Base-by-base conservation (phyloP, 805 yeast genomes). In the Candida boidinii region DNA sequence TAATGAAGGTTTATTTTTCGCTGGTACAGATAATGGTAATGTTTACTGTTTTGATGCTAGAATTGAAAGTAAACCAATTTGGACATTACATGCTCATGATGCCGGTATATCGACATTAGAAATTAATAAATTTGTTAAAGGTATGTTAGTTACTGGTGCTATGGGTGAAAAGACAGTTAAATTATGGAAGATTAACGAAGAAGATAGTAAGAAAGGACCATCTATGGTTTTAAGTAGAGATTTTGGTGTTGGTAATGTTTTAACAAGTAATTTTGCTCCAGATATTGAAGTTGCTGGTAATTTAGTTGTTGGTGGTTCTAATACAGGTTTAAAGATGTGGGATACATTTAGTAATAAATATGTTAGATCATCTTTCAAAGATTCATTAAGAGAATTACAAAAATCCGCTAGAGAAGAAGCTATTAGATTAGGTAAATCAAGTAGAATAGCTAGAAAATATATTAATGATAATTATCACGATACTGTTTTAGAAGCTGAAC, bases 81-180 rank as follows among this genome's bases (percentile, higher is more conserved):
- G 98, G 98, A 85, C 95, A 3, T 66, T 92, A 45, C 95, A 92
- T 57, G 97, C 97, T 2, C 98, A 92, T 55, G 97, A 92, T 60
- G 73, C 94, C 3, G 96, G 95, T 39, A 80, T 92, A 39, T 80
- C 96, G 4, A 68, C 90, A 2, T 68, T 92, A 44, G 80, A 79
- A 44, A 69, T 79, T 23, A 88, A 85, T 59, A 52, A 54, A 17
- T 71, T 64, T 51, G 54, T 86, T 21, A 77, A 79, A 17, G 92
- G 90, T 14, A 60, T 84, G 66, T 57, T 92, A 51, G 75, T 78
- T 17, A 85, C 97, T 1, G 79, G 92, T 31, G 95, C 96, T 5
- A 81, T 83, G 87, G 84, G 88, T 35, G 98, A 92, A 48, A 84
- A 83, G 58, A 58, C 62, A 10, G 75, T 87, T 34, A 92, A 92